Evolutionary conservation across 352 stramenopile species (phyloP), one percentile per base, ranked within the genome.

Genomic region (Pythium angustatum): DNA sequence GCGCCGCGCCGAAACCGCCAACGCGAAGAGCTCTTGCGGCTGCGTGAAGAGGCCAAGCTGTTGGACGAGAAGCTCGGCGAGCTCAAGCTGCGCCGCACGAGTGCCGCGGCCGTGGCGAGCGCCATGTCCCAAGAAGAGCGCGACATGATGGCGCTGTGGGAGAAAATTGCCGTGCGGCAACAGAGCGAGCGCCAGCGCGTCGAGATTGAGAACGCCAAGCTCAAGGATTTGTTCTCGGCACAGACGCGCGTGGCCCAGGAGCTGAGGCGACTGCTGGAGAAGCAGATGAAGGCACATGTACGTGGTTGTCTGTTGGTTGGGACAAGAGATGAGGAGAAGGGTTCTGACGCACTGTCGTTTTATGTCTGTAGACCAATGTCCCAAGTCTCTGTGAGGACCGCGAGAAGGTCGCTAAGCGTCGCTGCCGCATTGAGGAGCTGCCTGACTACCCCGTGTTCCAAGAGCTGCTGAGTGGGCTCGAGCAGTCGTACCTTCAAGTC

Each of bases 31-130:
- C 62, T 81, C 12, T 24, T 78, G 10, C 77, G 73, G 38, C 61
- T 85, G 44, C 72, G 66, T 5, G 58, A 79, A 9, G 75, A 75
- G 55, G 74, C 73, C 22, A 53, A 38, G 1, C 53, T 76, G n/a
- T 48, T 85, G 51, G 64, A 80, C 41, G 30, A 53, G 22, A 44
- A 71, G 11, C 27, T 81, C 6, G 40, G 10, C 22, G 61, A 62
- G 14, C 38, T 68, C 43, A 50, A 56, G 51, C 31, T 58, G 34
- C 61, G 61, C 5, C 61, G 53, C 31, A 58, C 61, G 17, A 61
- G 22, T 28, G 50, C 50, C 2, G 60, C 51, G 2, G 50, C 60
- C 14, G 51, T 24, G 28, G 60, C 51, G n/a, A 56, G 58, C 28
- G 49, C 59, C 59, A 61, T 67, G 60, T 57, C 60, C 0, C 50